Percentiles rank a stretch among this genome's conserved stretches.
phyloP scores from a whole-genome alignment of 1,284 basidiomycete species.

The Apiotrichum veenhuisii region DNA sequence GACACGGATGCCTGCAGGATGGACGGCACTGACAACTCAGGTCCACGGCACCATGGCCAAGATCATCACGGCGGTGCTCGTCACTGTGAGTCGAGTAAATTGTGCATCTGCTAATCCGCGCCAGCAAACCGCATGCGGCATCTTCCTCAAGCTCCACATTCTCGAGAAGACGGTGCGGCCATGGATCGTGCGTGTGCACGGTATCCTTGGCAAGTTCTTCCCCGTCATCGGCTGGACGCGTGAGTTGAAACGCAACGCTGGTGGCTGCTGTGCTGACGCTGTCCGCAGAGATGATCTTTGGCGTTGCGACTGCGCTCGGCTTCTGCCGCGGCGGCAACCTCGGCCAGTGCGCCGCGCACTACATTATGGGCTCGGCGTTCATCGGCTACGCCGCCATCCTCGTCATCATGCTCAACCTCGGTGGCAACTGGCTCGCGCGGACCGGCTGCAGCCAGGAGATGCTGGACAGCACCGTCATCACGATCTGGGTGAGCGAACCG shows the following conservation, averaged over 20 bases:
- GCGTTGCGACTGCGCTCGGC: constrained; percentile 44
- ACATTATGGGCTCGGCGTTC: constrained; percentile 81
- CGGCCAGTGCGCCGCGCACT: constrained; percentile 80
- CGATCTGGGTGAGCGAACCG: constrained; percentile 79
- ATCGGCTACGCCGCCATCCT: constrained; percentile 82
- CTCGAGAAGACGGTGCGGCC: constrained; percentile 73
- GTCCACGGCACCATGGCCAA: constrained; percentile 67
- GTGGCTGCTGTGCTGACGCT: constrained; percentile 41
- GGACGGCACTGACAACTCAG: constrained; percentile 20
- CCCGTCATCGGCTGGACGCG: constrained; percentile 86
- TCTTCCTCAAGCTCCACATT: constrained; percentile 91
- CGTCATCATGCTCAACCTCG: constrained; percentile 74
- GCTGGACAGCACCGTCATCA: constrained; percentile 86
- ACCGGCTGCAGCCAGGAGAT: constrained; percentile 66
- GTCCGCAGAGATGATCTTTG: constrained; percentile 48
- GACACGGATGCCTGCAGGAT: neutral
- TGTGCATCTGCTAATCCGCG: neutral
- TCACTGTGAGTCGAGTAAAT: constrained; percentile 37
- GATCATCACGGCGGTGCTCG: constrained; percentile 64
- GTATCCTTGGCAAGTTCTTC: constrained; percentile 76
- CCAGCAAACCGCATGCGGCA: constrained; percentile 67
- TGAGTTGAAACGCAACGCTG: constrained; percentile 64
- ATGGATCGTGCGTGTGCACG: constrained; percentile 68
- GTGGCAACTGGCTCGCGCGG: constrained; percentile 72
- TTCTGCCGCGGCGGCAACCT: constrained; percentile 69